Evolutionary conservation across 371 early-diverging fungal genomes (phyloP), one percentile per base, ranked within the genome.

Genomic region (Catenaria anguillulae): DNA sequence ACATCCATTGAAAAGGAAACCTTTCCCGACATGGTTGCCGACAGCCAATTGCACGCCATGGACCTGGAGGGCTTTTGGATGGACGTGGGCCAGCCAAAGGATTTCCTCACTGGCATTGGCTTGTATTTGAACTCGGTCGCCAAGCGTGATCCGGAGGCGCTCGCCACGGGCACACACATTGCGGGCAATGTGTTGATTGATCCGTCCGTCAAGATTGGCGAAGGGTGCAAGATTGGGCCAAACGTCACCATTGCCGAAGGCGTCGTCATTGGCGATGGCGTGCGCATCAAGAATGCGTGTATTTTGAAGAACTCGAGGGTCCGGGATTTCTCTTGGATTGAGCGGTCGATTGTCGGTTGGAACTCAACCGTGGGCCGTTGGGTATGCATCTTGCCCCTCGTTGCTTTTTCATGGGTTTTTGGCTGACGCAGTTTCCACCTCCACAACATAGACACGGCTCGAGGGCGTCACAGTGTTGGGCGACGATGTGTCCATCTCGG

Each of bases 21-120:
- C 10, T 99, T 99, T 77, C 99, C 99, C 24, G 63, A 55, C 56
- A 91, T 99, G 85, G 97, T 97, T 23, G 69, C 73, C 33, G 89
- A 88, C 61, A 70, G 72, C 23, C 81, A 89, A 69, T 81, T 99
- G 56, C 89, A 90, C 71, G 81, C 89, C 36, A 94, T 90, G 74
- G 89, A 91, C 23, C 82, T 98, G 42, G 86, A 93, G 58, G 97
- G 98, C 60, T 98, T 89, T 84, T 99, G 99, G 99, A 94, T 94
- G 94, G 99, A 99, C 72, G 97, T 99, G 54, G 99, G 99, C 37
- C 98, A 98, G 76, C 98, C 98, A 66, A 90, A 89, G 71, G 99
- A 98, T 74, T 99, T 92, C 74, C 76, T 99, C 67, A 87, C 86
- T 10, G 99, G 97, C 45, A 93, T 93, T 34, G 87, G 88, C 65